Conservation (phyloP, 2,329 filamentous ascomycete genomes). For the Parafenestella ontariensis region DNA sequence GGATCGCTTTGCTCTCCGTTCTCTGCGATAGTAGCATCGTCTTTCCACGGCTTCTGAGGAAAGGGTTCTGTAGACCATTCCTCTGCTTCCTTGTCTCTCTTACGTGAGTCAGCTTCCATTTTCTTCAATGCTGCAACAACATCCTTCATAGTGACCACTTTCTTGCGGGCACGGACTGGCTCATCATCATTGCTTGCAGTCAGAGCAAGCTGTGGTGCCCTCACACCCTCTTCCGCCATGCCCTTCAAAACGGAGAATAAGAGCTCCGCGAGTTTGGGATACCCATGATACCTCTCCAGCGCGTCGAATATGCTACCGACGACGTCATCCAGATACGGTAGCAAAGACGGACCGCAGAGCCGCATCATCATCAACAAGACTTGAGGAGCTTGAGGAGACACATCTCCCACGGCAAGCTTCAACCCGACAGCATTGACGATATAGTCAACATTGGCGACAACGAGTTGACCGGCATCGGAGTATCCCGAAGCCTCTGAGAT, state of each 20-base stretch:
- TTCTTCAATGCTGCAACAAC: conserved; percentile 42
- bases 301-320: conserved; percentile 90
- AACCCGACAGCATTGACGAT: conserved; percentile 92
- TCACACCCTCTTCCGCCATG: conserved; percentile 81
- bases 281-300: conserved; percentile 94
- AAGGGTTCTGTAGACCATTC: conserved; percentile 26
- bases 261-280: conserved; percentile 82
- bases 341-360: conserved; percentile 78
- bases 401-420: conserved; percentile 88
- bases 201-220: conserved; percentile 58
- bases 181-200: conserved; percentile 7
- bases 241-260: conserved; percentile 84
- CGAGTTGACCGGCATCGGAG: conserved; percentile 73
- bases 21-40: conserved; percentile 33
- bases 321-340: conserved; percentile 91
- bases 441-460: conserved; percentile 93
- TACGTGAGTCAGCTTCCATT: conserved; percentile 38
- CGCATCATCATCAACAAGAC: conserved; percentile 94
- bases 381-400: conserved; percentile 88
- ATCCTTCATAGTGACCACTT: conserved; percentile 22
- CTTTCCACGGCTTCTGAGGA: conserved; percentile 45
- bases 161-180: neutral
- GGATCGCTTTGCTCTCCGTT: conserved; percentile 42
- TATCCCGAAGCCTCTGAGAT: conserved; percentile 81
- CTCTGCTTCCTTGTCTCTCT: conserved; percentile 34